Conservation (phyloP, 805 yeast genomes). For the Jamesozyma hellenica region DNA sequence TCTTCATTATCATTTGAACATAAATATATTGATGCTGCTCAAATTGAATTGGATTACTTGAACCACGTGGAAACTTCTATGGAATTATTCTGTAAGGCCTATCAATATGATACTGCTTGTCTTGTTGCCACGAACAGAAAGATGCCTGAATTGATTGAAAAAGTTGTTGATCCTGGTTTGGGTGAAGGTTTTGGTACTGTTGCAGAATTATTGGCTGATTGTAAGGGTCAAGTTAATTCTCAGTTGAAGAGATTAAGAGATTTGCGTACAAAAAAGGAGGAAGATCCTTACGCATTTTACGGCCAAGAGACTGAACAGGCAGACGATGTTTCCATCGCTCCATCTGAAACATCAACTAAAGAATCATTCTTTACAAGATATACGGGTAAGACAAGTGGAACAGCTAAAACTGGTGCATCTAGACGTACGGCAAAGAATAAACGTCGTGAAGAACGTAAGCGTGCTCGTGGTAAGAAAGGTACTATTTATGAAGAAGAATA, state of each 20-base stretch:
- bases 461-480: conserved; percentile 95
- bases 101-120: conserved; percentile 66
- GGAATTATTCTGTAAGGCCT: conserved; percentile 60
- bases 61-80: conserved; percentile 54
- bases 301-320: conserved; percentile 70
- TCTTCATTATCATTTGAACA: conserved; percentile 55
- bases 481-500: conserved; percentile 96
- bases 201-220: conserved; percentile 89
- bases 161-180: conserved; percentile 59
- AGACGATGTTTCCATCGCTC: conserved; percentile 90
- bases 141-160: conserved; percentile 38
- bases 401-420: conserved; percentile 94
- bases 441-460: conserved; percentile 90
- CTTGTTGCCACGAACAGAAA: conserved; percentile 45
- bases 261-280: conserved; percentile 68
- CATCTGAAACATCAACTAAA: conserved; percentile 84
- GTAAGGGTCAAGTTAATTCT: conserved; percentile 72
- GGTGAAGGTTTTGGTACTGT: conserved; percentile 81
- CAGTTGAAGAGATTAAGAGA: conserved; percentile 80
- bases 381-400: conserved; percentile 91
- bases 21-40: conserved; percentile 71
- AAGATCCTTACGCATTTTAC: conserved; percentile 79
- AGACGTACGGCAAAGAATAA: conserved; percentile 85
- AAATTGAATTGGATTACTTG: conserved; percentile 55
- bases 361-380: conserved; percentile 92